These are phyloP conservation scores for Diversispora eburnea DNA, from an alignment of 192 early-diverging fungal species.

Conservation along the genomic window DNA sequence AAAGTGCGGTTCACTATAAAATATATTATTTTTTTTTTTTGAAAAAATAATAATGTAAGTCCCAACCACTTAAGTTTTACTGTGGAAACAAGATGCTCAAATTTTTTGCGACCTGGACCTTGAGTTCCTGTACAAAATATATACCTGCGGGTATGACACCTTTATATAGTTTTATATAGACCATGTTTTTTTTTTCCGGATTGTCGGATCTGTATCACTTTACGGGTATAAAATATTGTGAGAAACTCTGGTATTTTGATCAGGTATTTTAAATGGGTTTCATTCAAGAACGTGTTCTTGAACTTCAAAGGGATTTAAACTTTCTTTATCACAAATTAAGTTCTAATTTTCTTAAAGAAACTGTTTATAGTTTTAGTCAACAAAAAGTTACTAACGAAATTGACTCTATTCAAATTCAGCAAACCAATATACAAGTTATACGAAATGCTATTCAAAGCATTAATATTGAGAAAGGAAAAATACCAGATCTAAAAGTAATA, in stretches of 20 bases:
- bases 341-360: background rate
- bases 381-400: background rate
- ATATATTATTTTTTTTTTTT: background rate
- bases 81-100: background rate
- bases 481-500: background rate
- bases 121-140: background rate
- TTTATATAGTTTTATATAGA: background rate
- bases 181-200: no score
- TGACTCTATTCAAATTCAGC: background rate
- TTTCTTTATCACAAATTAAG: background rate
- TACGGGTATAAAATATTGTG: no score
- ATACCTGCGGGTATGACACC: background rate
- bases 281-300: slow-evolving; percentile 4
- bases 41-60: background rate
- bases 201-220: no score
- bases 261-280: background rate
- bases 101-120: background rate
- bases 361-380: background rate
- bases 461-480: background rate
- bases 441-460: background rate
- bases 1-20: background rate
- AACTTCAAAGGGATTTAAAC: background rate
- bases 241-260: background rate
- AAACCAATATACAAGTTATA: background rate
- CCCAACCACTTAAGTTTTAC: background rate